Percentiles rank a stretch among this genome's conserved stretches.
Conservation (phyloP, 225 moss, liverwort and hornwort genomes). For the Thuidium tamariscinum region DNA sequence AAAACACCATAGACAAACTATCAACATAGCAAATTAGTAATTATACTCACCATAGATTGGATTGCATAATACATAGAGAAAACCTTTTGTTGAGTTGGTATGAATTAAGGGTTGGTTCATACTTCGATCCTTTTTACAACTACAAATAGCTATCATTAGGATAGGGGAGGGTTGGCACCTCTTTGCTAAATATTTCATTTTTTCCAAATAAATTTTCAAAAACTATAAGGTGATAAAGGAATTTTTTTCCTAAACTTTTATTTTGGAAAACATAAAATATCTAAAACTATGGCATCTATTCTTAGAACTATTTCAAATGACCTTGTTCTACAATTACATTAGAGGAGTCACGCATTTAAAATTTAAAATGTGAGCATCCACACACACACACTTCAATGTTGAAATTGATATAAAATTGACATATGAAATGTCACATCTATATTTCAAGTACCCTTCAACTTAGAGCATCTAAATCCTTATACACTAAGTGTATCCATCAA, state of each 20-base stretch:
- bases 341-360: fast-evolving
- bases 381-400: not conserved
- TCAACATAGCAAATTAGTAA: no score
- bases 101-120: not conserved
- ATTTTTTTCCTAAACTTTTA: not conserved
- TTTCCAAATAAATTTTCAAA: fast-evolving
- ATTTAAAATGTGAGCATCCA: not conserved
- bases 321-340: fast-evolving
- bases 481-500: not conserved
- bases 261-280: no score
- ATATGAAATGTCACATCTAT: not conserved
- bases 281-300: not conserved
- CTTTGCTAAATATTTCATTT: fast-evolving
- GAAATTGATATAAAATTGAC: not conserved
- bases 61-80: no score
- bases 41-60: no score
- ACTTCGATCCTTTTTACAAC: fast-evolving
- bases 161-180: fast-evolving
- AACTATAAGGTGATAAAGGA: not conserved
- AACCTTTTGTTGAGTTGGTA: not conserved
- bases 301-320: not conserved
- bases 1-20: no score
- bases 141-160: fast-evolving
- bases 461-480: not conserved
- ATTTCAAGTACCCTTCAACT: not conserved